Conservation (phyloP, 345 rosid genomes). For the Populus simonii region DNA sequence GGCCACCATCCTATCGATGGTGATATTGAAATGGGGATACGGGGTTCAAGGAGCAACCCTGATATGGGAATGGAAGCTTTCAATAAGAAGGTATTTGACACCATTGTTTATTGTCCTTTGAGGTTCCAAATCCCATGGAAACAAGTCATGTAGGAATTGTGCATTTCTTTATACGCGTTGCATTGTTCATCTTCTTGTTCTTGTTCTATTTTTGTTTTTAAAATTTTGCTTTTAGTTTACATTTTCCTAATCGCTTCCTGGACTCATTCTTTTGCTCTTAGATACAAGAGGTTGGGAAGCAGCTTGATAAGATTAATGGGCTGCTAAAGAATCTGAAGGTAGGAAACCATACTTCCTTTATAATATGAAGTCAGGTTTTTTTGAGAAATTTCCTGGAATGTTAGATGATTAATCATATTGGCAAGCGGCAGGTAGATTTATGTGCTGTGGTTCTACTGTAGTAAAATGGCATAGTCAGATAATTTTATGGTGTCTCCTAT, state of each 20-base stretch:
- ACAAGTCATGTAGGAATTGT: not conserved
- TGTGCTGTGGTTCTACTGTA: not conserved
- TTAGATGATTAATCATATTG: not conserved
- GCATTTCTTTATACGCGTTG: not conserved
- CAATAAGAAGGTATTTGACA: conserved; percentile 50
- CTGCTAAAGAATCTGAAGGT: conserved; percentile 66
- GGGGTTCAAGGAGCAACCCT: conserved; percentile 37
- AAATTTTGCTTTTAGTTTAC: not conserved
- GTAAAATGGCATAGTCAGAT: not conserved
- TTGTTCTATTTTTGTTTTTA: not conserved
- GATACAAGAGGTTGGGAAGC: conserved; percentile 67
- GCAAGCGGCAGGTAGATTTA: not conserved
- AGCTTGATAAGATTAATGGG: conserved; percentile 46
- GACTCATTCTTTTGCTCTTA: conserved; percentile 17
- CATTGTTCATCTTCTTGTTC: not conserved
- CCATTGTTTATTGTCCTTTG: not conserved
- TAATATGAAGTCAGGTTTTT: not conserved
- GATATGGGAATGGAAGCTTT: conserved; percentile 67
- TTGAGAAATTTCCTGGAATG: not conserved
- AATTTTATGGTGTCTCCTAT: not conserved
- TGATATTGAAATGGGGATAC: conserved; percentile 65
- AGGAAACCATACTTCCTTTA: conserved; percentile 15
- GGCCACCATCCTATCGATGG: conserved; percentile 26
- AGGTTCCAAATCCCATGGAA: not conserved
- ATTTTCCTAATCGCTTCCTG: not conserved